Evolutionary conservation across 2,329 filamentous ascomycete species (phyloP).

Genomic region (Aspergillus caelatus): DNA sequence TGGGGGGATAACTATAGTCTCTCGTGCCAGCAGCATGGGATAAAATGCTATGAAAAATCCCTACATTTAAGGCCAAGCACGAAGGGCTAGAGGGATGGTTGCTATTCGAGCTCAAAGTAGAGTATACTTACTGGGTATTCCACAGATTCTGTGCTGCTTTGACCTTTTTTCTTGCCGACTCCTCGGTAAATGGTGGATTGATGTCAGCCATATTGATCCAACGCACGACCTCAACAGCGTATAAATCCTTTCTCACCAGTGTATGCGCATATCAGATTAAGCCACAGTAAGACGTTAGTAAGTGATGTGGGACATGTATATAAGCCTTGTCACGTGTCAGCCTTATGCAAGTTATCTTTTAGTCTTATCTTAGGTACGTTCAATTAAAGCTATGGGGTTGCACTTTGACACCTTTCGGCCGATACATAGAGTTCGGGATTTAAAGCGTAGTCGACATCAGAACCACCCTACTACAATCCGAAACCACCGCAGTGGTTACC

Average conservation of each 20-base stretch:
- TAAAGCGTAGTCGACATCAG: background rate
- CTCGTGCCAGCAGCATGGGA: background rate
- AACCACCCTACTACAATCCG: background rate
- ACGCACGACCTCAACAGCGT: background rate
- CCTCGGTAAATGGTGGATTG: conserved; percentile 72
- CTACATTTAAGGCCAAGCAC: background rate
- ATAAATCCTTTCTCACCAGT: background rate
- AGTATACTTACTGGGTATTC: conserved; percentile 67
- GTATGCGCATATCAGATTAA: background rate
- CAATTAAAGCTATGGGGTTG: background rate
- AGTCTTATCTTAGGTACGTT: background rate
- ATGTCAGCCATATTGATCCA: conserved; percentile 40
- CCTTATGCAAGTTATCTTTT: conserved; percentile 9
- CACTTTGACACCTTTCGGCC: conserved; percentile 3
- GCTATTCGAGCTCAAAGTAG: background rate
- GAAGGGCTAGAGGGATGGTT: background rate
- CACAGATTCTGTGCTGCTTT: conserved; percentile 82
- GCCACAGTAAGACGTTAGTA: background rate
- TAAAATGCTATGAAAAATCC: background rate
- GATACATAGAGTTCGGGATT: background rate
- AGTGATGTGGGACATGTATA: background rate
- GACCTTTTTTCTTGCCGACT: conserved; percentile 74
- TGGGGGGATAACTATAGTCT: background rate
- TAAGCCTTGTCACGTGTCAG: conserved; percentile 16
- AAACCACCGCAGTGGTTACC: background rate